Conservation (phyloP, 2,329 filamentous ascomycete genomes). For the Dactylellina leptospora region DNA sequence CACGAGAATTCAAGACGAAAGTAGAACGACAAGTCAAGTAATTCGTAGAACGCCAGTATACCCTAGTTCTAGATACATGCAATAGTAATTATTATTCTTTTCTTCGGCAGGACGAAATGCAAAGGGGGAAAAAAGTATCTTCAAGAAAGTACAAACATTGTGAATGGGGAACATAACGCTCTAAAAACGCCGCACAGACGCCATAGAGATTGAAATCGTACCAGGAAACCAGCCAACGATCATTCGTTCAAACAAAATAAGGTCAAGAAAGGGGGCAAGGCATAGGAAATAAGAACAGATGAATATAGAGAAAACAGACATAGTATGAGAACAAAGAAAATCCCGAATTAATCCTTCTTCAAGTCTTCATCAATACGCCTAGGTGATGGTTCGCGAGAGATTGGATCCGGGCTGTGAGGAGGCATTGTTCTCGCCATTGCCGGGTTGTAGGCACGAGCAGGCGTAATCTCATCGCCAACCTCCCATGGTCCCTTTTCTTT, state of each 20-base stretch:
- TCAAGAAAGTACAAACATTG: background rate
- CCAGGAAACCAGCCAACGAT: constrained; percentile 12
- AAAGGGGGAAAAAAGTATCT: background rate
- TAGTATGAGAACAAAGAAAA: background rate
- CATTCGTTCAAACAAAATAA: too few relatives aligned
- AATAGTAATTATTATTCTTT: background rate
- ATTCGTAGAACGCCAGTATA: too few relatives aligned
- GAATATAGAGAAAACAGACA: background rate
- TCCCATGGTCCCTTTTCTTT: constrained; percentile 26
- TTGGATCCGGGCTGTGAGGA: constrained; percentile 24
- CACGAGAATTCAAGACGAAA: too few relatives aligned
- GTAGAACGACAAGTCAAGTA: too few relatives aligned
- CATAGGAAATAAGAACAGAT: background rate
- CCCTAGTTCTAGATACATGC: too few relatives aligned
- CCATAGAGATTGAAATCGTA: constrained; percentile 13
- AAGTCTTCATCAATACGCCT: constrained; percentile 34
- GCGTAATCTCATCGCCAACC: constrained; percentile 32
- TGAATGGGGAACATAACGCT: background rate
- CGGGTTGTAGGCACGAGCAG: constrained; percentile 42
- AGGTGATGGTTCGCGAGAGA: constrained; percentile 18
- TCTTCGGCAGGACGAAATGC: background rate
- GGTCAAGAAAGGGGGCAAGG: constrained; percentile 1
- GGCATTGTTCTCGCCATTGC: constrained; percentile 23
- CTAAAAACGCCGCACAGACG: constrained; percentile 2
- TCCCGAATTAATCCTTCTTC: constrained; percentile 1